phyloP scores from a whole-genome alignment of 202 grass and related monocot species.

The Zoysia matrella region DNA sequence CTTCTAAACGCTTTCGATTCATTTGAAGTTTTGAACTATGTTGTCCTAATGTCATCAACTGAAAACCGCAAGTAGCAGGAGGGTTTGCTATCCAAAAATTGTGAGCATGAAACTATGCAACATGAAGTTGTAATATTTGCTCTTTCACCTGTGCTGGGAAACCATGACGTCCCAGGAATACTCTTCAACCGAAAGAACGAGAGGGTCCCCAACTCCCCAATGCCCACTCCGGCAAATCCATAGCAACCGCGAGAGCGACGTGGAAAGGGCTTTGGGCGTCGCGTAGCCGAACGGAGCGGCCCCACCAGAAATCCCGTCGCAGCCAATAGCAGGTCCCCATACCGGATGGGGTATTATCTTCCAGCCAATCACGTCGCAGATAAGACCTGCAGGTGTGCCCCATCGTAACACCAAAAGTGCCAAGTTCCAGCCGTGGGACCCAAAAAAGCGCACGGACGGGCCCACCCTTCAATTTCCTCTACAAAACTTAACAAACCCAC shows the following conservation, averaged over 20 bases:
- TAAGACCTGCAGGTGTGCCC: constrained; percentile 47
- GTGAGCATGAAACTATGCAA: neutral
- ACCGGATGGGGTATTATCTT: constrained; percentile 22
- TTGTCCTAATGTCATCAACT: too few species aligned
- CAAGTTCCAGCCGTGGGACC: constrained; percentile 45
- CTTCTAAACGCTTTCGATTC: too few species aligned
- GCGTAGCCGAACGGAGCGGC: neutral
- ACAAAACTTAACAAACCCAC: constrained; percentile 44
- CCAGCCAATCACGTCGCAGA: constrained; percentile 46
- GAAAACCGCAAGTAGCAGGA: too few species aligned
- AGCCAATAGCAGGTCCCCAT: constrained; percentile 33
- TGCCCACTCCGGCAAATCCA: constrained; percentile 21
- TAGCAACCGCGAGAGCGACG: constrained; percentile 25
- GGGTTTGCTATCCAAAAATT: neutral
- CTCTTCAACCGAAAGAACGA: neutral
- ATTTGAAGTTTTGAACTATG: too few species aligned
- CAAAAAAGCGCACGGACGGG: constrained; percentile 26
- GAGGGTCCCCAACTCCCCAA: neutral
- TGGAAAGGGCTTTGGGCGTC: constrained; percentile 13
- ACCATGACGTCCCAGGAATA: neutral
- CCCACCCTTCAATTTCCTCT: constrained; percentile 8
- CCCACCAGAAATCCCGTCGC: constrained; percentile 45
- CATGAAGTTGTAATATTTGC: neutral
- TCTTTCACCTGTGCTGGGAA: neutral
- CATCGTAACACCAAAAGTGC: constrained; percentile 51